A percentile compares a stretch with the other conserved stretches of the same genome.
Conservation (phyloP, 2,329 filamentous ascomycete genomes). For the Trichoderma sp. region DNA sequence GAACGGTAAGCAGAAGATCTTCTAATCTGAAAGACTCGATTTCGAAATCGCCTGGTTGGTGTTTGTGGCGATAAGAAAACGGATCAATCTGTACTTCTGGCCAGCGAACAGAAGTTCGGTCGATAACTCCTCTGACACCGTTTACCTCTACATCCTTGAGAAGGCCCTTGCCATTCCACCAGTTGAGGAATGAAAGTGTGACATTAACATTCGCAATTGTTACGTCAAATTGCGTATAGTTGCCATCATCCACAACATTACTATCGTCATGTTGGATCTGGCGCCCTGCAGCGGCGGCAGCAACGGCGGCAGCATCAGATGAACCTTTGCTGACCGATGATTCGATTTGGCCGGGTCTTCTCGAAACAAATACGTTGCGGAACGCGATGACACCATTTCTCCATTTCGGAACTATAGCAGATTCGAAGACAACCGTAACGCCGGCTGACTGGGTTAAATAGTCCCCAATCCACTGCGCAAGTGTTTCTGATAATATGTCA, state of each 20-base stretch:
- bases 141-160: conserved; percentile 91
- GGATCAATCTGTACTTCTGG: conserved; percentile 68
- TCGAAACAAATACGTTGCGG: conserved; percentile 92
- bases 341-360: conserved; percentile 78
- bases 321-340: conserved; percentile 92
- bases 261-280: conserved; percentile 43
- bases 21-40: conserved; percentile 96
- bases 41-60: conserved; percentile 91
- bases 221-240: conserved; percentile 96
- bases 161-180: conserved; percentile 95
- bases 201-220: conserved; percentile 96
- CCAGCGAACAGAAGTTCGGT: conserved; percentile 82
- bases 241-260: conserved; percentile 73
- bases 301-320: conserved; percentile 77
- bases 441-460: conserved; percentile 94
- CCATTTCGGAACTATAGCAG: conserved; percentile 96
- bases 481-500: conserved; percentile 65
- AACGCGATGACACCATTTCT: conserved; percentile 93
- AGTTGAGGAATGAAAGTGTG: conserved; percentile 95
- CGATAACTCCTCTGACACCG: conserved; percentile 88
- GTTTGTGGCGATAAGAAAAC: conserved; percentile 81
- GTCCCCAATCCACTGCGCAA: conserved; percentile 91
- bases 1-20: conserved; percentile 85
- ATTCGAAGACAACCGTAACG: conserved; percentile 93
- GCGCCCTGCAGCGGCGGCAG: conserved; percentile 69